These are phyloP conservation scores for Aspergillus viridinutans DNA, from an alignment of 2,329 filamentous ascomycete genomes.

Conservation along the genomic window DNA sequence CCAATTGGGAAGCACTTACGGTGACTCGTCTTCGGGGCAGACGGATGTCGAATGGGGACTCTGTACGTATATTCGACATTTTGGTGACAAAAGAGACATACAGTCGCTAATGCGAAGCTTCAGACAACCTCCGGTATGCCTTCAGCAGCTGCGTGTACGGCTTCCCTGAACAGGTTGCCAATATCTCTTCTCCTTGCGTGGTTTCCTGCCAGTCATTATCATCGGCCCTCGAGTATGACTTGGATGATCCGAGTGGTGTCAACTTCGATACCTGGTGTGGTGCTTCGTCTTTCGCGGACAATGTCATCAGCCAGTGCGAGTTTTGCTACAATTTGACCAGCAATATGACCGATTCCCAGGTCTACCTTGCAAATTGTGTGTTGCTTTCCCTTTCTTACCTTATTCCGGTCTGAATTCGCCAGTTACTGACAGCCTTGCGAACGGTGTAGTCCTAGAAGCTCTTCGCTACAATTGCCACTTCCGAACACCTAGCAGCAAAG, in stretches of 20 bases:
- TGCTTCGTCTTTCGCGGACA: conserved; percentile 36
- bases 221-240: conserved; percentile 28
- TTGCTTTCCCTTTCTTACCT: conserved; percentile 3
- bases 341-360: conserved; percentile 36
- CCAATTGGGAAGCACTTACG: conserved; percentile 37
- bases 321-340: conserved; percentile 42
- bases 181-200: conserved; percentile 42
- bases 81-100: not conserved
- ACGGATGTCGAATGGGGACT: conserved; percentile 45
- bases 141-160: conserved; percentile 43
- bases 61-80: conserved; percentile 32
- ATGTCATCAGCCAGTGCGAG: conserved; percentile 39
- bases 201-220: conserved; percentile 38
- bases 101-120: not conserved
- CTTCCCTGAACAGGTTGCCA: conserved; percentile 31
- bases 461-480: conserved; percentile 44
- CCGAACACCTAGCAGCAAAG: conserved; percentile 27
- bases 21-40: conserved; percentile 29
- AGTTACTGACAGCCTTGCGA: not conserved
- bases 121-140: conserved; percentile 45
- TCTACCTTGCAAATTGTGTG: conserved; percentile 44
- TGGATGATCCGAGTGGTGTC: conserved; percentile 23
- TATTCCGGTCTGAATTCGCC: not conserved
- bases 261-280: conserved; percentile 38
- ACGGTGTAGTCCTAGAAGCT: conserved; percentile 39